These are phyloP conservation scores for Cornus suecica DNA, from an alignment of 148 eudicot genomes.

Conservation along the genomic window DNA sequence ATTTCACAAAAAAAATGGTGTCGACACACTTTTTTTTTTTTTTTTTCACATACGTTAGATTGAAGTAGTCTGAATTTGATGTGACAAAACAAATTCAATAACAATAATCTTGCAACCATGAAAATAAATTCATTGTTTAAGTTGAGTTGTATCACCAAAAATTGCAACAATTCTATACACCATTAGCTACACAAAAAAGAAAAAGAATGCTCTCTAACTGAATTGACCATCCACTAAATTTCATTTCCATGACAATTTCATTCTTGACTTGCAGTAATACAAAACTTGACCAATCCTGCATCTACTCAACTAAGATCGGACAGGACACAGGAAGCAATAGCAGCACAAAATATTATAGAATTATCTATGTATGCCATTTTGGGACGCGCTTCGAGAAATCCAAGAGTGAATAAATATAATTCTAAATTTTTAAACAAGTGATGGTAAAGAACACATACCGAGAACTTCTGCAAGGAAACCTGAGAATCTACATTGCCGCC, in stretches of 20 bases:
- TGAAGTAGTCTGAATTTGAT: no score
- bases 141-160: not conserved
- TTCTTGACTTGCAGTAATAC: not conserved
- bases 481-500: constrained; percentile 48
- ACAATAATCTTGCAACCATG: not conserved
- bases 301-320: not conserved
- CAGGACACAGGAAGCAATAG: not conserved
- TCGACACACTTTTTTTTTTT: no score
- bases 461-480: constrained; percentile 69
- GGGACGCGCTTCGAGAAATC: not conserved
- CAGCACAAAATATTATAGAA: not conserved
- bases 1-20: no score
- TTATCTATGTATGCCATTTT: not conserved
- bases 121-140: not conserved
- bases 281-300: not conserved
- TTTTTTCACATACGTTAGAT: no score
- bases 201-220: not conserved
- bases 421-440: not conserved
- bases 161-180: not conserved
- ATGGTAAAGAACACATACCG: constrained; percentile 45
- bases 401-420: not conserved
- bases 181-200: not conserved
- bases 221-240: not conserved
- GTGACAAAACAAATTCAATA: not conserved
- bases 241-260: not conserved